Percentiles rank a stretch among this genome's conserved stretches.
Evolutionary conservation across 2,329 filamentous ascomycete genomes (phyloP).

Genomic region (Colletotrichum sp.): DNA sequence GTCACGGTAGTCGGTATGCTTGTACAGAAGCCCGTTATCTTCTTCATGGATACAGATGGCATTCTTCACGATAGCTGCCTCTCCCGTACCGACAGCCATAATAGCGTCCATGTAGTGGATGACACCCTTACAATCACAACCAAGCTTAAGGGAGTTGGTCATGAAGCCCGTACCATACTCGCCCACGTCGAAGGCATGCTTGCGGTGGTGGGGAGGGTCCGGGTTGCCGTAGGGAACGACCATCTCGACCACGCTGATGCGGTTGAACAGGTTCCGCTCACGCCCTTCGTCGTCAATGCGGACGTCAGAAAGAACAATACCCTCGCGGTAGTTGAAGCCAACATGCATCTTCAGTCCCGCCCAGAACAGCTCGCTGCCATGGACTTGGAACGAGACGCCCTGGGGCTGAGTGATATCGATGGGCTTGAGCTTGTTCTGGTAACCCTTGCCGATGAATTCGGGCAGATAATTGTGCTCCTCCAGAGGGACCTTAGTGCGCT

Average conservation of each 20-base stretch:
- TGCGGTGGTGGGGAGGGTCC: background rate
- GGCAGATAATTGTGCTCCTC: slow-evolving; percentile 38
- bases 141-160: slow-evolving; percentile 67
- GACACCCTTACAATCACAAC: slow-evolving; percentile 72
- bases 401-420: slow-evolving; percentile 74
- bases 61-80: slow-evolving; percentile 74
- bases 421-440: slow-evolving; percentile 65
- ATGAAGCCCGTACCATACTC: slow-evolving; percentile 39
- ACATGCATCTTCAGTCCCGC: slow-evolving; percentile 60
- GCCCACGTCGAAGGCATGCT: slow-evolving; percentile 3
- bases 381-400: slow-evolving; percentile 69
- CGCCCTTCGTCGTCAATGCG: slow-evolving; percentile 37
- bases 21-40: slow-evolving; percentile 76
- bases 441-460: slow-evolving; percentile 55
- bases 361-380: slow-evolving; percentile 51
- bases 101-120: slow-evolving; percentile 61
- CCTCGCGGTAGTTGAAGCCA: slow-evolving; percentile 56
- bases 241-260: slow-evolving; percentile 7
- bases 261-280: background rate
- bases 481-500: slow-evolving; percentile 48
- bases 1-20: slow-evolving; percentile 78
- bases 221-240: slow-evolving; percentile 2
- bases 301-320: slow-evolving; percentile 60
- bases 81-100: slow-evolving; percentile 73
- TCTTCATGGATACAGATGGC: slow-evolving; percentile 81